A percentile compares a stretch with the other conserved stretches of the same genome.
Conservation (phyloP, 2,329 filamentous ascomycete genomes). For the Colletotrichum truncatum region DNA sequence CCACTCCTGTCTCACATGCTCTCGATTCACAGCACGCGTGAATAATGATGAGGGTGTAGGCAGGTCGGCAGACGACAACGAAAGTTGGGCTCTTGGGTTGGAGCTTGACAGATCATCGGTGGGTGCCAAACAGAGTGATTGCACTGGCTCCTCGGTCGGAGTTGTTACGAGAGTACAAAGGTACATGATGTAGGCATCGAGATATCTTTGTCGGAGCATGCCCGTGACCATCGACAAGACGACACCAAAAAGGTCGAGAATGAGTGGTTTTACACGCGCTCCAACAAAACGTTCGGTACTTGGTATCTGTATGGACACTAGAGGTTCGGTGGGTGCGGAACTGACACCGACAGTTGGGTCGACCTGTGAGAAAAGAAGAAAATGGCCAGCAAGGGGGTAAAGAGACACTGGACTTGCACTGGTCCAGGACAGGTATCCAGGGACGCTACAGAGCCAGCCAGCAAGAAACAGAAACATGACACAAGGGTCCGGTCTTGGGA, state of each 20-base stretch:
- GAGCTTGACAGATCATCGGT: neutral
- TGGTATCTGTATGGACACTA: neutral
- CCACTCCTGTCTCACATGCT: neutral
- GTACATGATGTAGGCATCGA: neutral
- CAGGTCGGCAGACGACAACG: neutral
- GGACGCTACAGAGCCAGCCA: neutral
- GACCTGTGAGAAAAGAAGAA: too few relatives aligned
- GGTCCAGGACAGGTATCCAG: too few relatives aligned
- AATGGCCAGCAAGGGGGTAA: too few relatives aligned
- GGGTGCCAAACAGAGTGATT: neutral
- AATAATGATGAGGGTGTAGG: neutral
- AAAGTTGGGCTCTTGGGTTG: neutral
- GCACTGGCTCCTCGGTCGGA: neutral
- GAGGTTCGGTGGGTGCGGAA: neutral
- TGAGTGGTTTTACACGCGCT: neutral
- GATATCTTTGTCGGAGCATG: conserved; percentile 5
- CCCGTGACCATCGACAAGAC: neutral
- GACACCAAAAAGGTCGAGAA: neutral
- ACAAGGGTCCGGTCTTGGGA: neutral
- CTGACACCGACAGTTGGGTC: neutral
- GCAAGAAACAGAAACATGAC: neutral
- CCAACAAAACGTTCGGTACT: neutral
- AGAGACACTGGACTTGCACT: too few relatives aligned
- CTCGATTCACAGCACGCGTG: neutral
- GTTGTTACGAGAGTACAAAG: neutral